Percentiles rank a stretch among this genome's conserved stretches.
Evolutionary conservation across 2,329 filamentous ascomycete genomes (phyloP).

Genomic region (Colletotrichum phormii): DNA sequence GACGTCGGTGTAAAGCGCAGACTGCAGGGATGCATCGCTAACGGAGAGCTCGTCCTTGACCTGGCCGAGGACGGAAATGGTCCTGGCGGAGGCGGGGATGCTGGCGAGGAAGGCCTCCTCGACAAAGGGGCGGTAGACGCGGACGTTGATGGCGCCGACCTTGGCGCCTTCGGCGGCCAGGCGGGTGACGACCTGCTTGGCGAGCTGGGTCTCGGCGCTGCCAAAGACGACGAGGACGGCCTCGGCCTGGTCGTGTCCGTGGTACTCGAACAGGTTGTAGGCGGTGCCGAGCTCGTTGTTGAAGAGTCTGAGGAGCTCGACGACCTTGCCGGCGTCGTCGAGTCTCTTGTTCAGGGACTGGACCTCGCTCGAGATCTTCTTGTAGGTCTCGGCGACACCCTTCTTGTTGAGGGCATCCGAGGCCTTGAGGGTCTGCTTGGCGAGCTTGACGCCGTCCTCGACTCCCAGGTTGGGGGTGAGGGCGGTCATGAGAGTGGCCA

Average conservation of each 20-base stretch:
- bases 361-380: conserved; percentile 71
- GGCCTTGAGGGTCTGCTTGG: conserved; percentile 83
- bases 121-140: conserved; percentile 93
- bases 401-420: conserved; percentile 82
- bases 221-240: conserved; percentile 92
- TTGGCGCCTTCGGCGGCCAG: conserved; percentile 79
- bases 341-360: conserved; percentile 76
- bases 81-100: conserved; percentile 80
- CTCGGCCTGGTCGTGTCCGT: conserved; percentile 82
- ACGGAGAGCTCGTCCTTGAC: conserved; percentile 80
- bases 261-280: conserved; percentile 94
- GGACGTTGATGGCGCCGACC: conserved; percentile 90
- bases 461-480: conserved; percentile 85
- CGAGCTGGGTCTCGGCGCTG: conserved; percentile 88
- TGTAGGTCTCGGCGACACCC: conserved; percentile 77
- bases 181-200: conserved; percentile 81
- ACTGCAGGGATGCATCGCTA: conserved; percentile 80
- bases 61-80: conserved; percentile 89
- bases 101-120: conserved; percentile 92
- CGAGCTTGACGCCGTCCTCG: conserved; percentile 87
- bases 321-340: conserved; percentile 76
- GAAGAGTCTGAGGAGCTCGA: conserved; percentile 77
- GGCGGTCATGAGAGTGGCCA: conserved; percentile 83
- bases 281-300: conserved; percentile 94
- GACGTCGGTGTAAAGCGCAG: conserved; percentile 92